These are phyloP conservation scores for Clonostachys byssicola DNA, from an alignment of 2,329 filamentous ascomycete species.

Conservation along the genomic window DNA sequence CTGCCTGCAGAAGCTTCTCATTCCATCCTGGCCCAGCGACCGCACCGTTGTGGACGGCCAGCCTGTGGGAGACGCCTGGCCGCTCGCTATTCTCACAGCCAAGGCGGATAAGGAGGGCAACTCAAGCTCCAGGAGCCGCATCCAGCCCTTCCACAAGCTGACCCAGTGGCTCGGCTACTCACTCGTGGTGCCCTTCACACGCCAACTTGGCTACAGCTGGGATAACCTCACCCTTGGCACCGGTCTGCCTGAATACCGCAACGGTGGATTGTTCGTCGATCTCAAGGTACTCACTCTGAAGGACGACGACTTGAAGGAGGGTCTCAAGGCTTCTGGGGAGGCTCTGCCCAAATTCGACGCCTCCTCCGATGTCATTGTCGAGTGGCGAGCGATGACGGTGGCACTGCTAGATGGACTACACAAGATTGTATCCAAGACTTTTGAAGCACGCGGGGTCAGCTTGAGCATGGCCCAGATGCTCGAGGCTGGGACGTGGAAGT, in stretches of 20 bases:
- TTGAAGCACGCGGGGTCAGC: conserved; percentile 23
- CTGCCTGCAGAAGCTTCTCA: conserved; percentile 34
- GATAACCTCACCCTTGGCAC: conserved; percentile 54
- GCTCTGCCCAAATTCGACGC: conserved; percentile 47
- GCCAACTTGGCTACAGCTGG: conserved; percentile 45
- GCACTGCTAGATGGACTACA: conserved; percentile 49
- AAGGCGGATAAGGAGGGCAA: not conserved
- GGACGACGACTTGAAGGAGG: conserved; percentile 31
- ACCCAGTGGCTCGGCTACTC: conserved; percentile 70
- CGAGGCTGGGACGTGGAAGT: conserved; percentile 54
- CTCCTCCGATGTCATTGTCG: conserved; percentile 52
- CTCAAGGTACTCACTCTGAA: conserved; percentile 49
- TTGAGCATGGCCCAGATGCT: conserved; percentile 45
- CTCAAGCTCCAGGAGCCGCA: not conserved
- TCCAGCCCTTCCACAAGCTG: conserved; percentile 7
- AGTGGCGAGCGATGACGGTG: conserved; percentile 57
- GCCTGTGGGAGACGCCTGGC: conserved; percentile 47
- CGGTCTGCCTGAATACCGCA: conserved; percentile 68
- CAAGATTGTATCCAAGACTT: conserved; percentile 28
- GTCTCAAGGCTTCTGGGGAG: conserved; percentile 32
- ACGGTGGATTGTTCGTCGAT: conserved; percentile 66
- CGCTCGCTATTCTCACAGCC: conserved; percentile 20
- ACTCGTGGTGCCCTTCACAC: conserved; percentile 60
- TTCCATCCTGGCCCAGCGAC: conserved; percentile 43
- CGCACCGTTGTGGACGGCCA: conserved; percentile 42